Conservation (phyloP, 2,329 filamentous ascomycete genomes). For the Cytospora schulzeri region DNA sequence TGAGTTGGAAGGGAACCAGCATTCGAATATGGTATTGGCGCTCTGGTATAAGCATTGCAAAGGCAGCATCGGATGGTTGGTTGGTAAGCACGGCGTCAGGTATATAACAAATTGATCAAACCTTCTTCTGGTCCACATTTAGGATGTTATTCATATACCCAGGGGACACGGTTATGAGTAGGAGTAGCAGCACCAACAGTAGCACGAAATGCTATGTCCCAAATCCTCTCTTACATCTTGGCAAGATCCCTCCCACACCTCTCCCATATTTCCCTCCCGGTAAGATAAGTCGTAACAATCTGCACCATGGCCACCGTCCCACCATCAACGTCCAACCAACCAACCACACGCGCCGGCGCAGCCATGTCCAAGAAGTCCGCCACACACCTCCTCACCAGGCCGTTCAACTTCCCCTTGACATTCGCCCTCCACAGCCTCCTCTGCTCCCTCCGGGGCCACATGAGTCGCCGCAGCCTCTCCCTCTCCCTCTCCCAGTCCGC, state of each 20-base stretch:
- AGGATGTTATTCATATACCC: background rate
- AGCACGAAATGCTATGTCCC: background rate
- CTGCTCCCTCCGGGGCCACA: conserved; percentile 39
- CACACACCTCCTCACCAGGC: conserved; percentile 51
- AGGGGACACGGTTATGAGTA: background rate
- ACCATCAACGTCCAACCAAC: conserved; percentile 58
- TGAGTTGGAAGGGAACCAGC: background rate
- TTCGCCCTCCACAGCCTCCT: conserved; percentile 37
- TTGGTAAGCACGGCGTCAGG: conserved; percentile 25
- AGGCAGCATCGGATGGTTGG: background rate
- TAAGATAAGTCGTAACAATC: conserved; percentile 63
- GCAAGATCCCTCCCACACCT: conserved; percentile 40
- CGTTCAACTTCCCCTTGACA: conserved; percentile 35
- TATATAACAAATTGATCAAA: conserved; percentile 14
- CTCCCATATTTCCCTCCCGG: conserved; percentile 64
- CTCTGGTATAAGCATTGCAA: background rate
- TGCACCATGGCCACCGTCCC: conserved; percentile 60
- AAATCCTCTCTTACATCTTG: background rate
- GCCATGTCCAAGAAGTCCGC: conserved; percentile 64
- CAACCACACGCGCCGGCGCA: conserved; percentile 61
- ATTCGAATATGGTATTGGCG: background rate
- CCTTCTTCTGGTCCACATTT: background rate
- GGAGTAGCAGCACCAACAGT: too few relatives aligned
- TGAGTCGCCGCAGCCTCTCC: conserved; percentile 40
- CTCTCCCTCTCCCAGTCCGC: conserved; percentile 37